phyloP scores from a whole-genome alignment of 2,329 filamentous ascomycete species.

The Cryphonectria carpinicola region DNA sequence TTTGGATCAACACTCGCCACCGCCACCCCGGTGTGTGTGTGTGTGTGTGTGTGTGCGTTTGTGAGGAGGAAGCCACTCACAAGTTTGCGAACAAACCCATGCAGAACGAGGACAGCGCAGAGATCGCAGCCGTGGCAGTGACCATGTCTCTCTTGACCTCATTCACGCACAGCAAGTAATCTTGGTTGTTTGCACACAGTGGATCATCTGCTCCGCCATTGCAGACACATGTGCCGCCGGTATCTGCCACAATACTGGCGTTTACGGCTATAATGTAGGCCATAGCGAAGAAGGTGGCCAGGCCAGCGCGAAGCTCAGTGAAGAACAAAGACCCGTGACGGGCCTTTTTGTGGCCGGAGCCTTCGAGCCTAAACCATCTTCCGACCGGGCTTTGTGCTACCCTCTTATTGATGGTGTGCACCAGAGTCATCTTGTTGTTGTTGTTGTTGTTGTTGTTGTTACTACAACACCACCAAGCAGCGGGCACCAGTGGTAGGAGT shows the following conservation, averaged over 20 bases:
- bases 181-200: conserved; percentile 56
- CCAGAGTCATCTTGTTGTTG: conserved; percentile 49
- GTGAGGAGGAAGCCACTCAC: conserved; percentile 40
- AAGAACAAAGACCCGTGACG: conserved; percentile 78
- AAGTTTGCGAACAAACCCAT: conserved; percentile 85
- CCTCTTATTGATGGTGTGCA: conserved; percentile 54
- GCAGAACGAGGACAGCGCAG: conserved; percentile 76
- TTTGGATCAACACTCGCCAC: background rate
- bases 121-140: conserved; percentile 83
- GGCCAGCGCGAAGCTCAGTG: conserved; percentile 81
- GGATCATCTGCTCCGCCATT: conserved; percentile 54
- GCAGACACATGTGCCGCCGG: conserved; percentile 78
- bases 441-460: background rate
- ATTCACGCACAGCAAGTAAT: conserved; percentile 66
- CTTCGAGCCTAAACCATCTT: conserved; percentile 78
- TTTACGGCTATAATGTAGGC: conserved; percentile 58
- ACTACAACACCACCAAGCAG: background rate
- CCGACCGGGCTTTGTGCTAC: conserved; percentile 70
- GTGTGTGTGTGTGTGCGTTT: no score
- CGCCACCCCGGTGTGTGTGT: background rate
- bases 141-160: conserved; percentile 77
- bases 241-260: conserved; percentile 58
- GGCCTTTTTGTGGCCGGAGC: conserved; percentile 65
- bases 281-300: conserved; percentile 77
- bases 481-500: background rate